Percentiles rank a stretch among this genome's conserved stretches.
Evolutionary conservation across 768 basidiomycete genomes (phyloP).

Genomic region (Rhodotorula taiwanensis): DNA sequence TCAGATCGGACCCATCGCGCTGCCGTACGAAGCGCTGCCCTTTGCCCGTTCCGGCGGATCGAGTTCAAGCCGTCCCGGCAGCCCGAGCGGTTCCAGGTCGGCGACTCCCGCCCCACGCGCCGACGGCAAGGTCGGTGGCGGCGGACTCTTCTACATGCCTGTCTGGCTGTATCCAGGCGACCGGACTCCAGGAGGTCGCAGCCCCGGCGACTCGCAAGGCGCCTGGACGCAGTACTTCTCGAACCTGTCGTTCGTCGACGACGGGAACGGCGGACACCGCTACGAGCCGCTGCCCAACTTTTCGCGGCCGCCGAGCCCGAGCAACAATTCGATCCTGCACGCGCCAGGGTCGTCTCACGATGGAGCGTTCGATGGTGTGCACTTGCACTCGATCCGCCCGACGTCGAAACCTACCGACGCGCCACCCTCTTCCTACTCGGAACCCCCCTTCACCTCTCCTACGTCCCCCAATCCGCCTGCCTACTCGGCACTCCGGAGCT

Average conservation of each 20-base stretch:
- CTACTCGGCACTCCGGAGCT: conserved; percentile 30
- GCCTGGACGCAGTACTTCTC: conserved; percentile 33
- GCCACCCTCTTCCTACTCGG: neutral
- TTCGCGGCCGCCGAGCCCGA: conserved; percentile 32
- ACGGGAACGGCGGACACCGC: conserved; percentile 3
- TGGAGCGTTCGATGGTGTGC: conserved; percentile 33
- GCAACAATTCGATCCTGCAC: conserved; percentile 36
- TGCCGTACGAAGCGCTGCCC: conserved; percentile 26
- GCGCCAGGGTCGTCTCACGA: conserved; percentile 32
- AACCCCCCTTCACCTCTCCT: conserved; percentile 8
- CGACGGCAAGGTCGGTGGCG: neutral
- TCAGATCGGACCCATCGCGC: conserved; percentile 25
- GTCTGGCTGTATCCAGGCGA: conserved; percentile 29
- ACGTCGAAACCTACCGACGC: neutral
- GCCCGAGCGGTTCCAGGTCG: neutral
- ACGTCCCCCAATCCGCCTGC: conserved; percentile 33
- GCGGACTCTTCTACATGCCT: conserved; percentile 31
- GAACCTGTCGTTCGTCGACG: conserved; percentile 21
- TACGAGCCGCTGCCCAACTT: conserved; percentile 33
- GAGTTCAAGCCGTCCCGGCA: conserved; percentile 8
- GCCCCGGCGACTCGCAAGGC: neutral
- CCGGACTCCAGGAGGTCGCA: neutral
- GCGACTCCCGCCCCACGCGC: neutral
- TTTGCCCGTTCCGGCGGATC: conserved; percentile 28
- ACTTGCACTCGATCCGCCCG: conserved; percentile 27